phyloP scores from a whole-genome alignment of 2,329 filamentous ascomycete species.

The Claviceps paspali region DNA sequence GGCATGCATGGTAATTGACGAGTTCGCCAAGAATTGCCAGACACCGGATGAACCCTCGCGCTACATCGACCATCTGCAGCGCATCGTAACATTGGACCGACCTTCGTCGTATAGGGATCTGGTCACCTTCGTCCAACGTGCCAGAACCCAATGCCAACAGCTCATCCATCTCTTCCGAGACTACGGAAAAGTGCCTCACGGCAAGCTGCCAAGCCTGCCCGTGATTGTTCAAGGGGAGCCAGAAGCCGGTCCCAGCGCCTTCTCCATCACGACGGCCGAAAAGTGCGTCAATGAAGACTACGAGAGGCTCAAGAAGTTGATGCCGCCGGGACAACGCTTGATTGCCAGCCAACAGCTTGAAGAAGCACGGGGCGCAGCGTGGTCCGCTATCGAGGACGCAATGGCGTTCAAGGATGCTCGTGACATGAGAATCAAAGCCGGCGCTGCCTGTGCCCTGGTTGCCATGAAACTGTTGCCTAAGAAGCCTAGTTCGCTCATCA shows the following conservation, averaged over 20 bases:
- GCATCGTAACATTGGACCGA: slow-evolving; percentile 67
- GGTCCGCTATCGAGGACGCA: slow-evolving; percentile 64
- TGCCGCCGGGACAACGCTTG: slow-evolving; percentile 76
- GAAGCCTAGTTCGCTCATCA: slow-evolving; percentile 85
- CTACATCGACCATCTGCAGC: slow-evolving; percentile 51
- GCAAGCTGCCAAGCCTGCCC: slow-evolving; percentile 64
- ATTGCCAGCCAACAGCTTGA: slow-evolving; percentile 66
- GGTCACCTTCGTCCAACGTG: slow-evolving; percentile 76
- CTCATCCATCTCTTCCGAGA: slow-evolving; percentile 85
- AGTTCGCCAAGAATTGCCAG: slow-evolving; percentile 55
- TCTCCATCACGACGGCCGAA: slow-evolving; percentile 76
- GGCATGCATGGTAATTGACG: slow-evolving; percentile 71
- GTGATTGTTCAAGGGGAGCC: slow-evolving; percentile 88
- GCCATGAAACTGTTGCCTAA: slow-evolving; percentile 80
- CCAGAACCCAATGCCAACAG: slow-evolving; percentile 80
- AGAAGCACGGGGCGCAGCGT: slow-evolving; percentile 58
- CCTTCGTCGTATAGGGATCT: slow-evolving; percentile 79
- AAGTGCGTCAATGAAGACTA: slow-evolving; percentile 77
- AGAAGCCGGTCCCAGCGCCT: slow-evolving; percentile 82
- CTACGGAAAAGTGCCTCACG: slow-evolving; percentile 63
- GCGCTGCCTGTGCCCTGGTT: slow-evolving; percentile 74
- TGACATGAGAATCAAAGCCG: slow-evolving; percentile 74
- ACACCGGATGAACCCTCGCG: slow-evolving; percentile 26
- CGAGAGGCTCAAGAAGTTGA: slow-evolving; percentile 72
- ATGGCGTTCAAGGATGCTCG: slow-evolving; percentile 63